These are phyloP conservation scores for Mucor sp. DNA, from an alignment of 371 early-diverging fungal genomes.

Conservation along the genomic window DNA sequence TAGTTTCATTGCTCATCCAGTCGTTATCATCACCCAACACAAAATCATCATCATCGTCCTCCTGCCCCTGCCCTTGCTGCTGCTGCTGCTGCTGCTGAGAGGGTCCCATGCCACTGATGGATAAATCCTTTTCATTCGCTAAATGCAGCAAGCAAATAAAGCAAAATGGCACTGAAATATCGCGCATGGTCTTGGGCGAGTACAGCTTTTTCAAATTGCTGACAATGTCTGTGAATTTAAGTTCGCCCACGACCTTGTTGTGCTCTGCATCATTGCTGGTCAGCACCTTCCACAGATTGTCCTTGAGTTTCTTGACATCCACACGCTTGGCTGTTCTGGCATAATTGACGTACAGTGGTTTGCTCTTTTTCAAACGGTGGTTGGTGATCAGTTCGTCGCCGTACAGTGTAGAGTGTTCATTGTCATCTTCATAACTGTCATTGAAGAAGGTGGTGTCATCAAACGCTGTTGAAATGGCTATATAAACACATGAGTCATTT, in stretches of 20 bases:
- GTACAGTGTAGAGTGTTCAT: conserved; percentile 28
- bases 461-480: conserved; percentile 25
- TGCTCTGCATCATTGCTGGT: conserved; percentile 17
- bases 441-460: conserved; percentile 42
- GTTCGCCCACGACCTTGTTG: conserved; percentile 54
- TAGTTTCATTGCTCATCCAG: conserved; percentile 29
- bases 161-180: conserved; percentile 94
- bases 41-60: conserved; percentile 34
- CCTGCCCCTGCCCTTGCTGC: no score
- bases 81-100: conserved; percentile 5
- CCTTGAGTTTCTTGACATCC: conserved; percentile 93
- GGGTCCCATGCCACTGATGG: conserved; percentile 19
- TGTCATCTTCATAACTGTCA: conserved; percentile 27
- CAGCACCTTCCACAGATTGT: conserved; percentile 86
- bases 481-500: no score
- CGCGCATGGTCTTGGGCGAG: conserved; percentile 74
- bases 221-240: conserved; percentile 75
- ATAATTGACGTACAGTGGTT: conserved; percentile 78
- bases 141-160: conserved; percentile 96
- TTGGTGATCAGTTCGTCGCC: conserved; percentile 45
- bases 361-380: conserved; percentile 58
- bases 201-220: conserved; percentile 71
- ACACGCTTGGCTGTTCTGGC: conserved; percentile 90
- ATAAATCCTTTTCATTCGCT: conserved; percentile 90
- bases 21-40: conserved; percentile 36